These are phyloP conservation scores for Rosa rugosa DNA, from an alignment of 306 rosid genomes.

Conservation along the genomic window DNA sequence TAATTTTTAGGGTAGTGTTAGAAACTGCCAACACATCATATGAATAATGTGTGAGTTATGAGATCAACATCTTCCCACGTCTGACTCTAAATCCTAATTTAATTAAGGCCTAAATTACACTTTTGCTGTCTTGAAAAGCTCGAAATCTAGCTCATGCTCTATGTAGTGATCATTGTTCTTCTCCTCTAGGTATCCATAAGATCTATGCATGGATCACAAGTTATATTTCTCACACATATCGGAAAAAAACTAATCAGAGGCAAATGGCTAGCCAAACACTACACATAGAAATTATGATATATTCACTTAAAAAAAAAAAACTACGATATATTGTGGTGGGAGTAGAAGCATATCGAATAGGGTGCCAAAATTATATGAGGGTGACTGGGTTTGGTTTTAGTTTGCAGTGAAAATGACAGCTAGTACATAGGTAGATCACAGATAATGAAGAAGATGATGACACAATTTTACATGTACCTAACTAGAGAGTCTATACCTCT, in stretches of 20 bases:
- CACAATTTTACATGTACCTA: not conserved
- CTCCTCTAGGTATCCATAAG: not conserved
- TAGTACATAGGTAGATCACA: not conserved
- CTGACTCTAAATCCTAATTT: no score
- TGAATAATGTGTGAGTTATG: no score
- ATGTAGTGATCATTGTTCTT: not conserved
- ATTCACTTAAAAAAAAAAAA: no score
- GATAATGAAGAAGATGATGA: not conserved
- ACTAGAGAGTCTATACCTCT: not conserved
- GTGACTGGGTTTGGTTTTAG: not conserved
- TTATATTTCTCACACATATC: not conserved
- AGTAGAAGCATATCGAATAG: constrained; percentile 14
- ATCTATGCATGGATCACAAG: constrained; percentile 3
- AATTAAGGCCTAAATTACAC: no score
- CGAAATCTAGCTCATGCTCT: not conserved
- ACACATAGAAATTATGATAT: not conserved
- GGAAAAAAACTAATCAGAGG: not conserved
- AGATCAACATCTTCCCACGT: no score
- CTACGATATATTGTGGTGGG: not conserved
- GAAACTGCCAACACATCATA: no score
- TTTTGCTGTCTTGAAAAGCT: not conserved
- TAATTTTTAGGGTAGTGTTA: no score
- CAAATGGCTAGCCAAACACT: no score
- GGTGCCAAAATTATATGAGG: constrained; percentile 25
- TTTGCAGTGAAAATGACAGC: constrained; percentile 2